Evolutionary conservation across 2,329 filamentous ascomycete species (phyloP).

Genomic region (Alternaria conjuncta): DNA sequence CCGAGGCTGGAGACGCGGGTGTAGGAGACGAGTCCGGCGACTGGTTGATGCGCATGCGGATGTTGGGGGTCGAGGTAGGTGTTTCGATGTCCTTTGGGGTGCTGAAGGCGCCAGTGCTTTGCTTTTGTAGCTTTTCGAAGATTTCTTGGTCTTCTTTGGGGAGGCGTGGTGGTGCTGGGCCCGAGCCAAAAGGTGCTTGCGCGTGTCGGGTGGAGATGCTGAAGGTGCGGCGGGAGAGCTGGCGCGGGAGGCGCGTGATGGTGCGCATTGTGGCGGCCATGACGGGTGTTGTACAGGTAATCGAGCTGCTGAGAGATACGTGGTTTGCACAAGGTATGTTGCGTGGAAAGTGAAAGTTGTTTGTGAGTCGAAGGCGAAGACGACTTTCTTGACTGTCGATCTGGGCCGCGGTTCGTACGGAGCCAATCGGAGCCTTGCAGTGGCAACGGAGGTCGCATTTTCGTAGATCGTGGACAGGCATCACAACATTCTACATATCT

Average conservation of each 20-base stretch:
- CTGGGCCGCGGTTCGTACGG: constrained; percentile 15
- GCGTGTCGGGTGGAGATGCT: constrained; percentile 19
- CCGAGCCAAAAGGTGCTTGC: constrained; percentile 41
- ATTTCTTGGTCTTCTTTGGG: constrained; percentile 88
- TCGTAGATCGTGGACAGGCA: background rate
- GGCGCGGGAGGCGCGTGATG: constrained; percentile 30
- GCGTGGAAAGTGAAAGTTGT: constrained; percentile 3
- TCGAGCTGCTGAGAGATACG: background rate
- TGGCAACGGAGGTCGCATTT: constrained; percentile 24
- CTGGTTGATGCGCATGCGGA: constrained; percentile 43
- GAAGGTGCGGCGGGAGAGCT: constrained; percentile 31
- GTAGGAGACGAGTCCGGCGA: constrained; percentile 28
- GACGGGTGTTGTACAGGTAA: background rate
- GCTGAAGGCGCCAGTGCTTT: constrained; percentile 77
- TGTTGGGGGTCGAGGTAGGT: constrained; percentile 17
- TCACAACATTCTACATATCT: background rate
- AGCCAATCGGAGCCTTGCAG: constrained; percentile 29
- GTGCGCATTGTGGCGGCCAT: constrained; percentile 24
- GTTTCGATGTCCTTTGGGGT: constrained; percentile 59
- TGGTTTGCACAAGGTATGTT: background rate
- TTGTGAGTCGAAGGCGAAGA: background rate
- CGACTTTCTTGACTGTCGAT: constrained; percentile 8
- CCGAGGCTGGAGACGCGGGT: background rate
- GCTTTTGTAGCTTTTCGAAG: constrained; percentile 83
- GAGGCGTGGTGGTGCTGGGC: constrained; percentile 81